Conservation (phyloP, 164 flowering plant species). For the Stephania yunnanensis region DNA sequence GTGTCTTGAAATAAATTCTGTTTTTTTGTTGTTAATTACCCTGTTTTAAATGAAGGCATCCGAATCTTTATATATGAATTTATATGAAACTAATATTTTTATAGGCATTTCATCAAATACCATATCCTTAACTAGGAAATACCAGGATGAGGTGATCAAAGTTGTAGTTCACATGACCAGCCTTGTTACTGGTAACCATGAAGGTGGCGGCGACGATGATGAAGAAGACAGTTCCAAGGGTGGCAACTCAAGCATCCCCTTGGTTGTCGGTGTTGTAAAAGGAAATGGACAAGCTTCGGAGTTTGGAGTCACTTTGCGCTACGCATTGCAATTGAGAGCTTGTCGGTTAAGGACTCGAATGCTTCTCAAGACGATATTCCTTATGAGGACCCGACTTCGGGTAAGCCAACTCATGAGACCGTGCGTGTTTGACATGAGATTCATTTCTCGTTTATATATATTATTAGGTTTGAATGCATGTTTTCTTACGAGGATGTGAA, state of each 20-base stretch:
- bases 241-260: conserved; percentile 41
- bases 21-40: too few species aligned
- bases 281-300: conserved; percentile 39
- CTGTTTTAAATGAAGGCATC: too few species aligned
- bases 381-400: conserved; percentile 76
- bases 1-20: too few species aligned
- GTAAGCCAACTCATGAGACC: conserved; percentile 41
- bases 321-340: conserved; percentile 56
- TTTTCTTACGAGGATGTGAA: background rate
- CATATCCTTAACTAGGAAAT: conserved; percentile 50
- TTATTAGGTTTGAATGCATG: too few species aligned
- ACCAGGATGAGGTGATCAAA: conserved; percentile 53
- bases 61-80: too few species aligned
- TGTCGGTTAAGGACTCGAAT: conserved; percentile 54
- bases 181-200: conserved; percentile 55
- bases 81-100: too few species aligned
- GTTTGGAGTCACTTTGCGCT: conserved; percentile 60
- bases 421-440: background rate
- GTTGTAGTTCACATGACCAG: conserved; percentile 76
- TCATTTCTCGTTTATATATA: too few species aligned
- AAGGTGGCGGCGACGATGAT: background rate
- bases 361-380: conserved; percentile 55
- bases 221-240: background rate
- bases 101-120: too few species aligned
- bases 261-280: conserved; percentile 61